Base-by-base conservation (phyloP, 2,329 filamentous ascomycete species). In the Colletotrichum truncatum region DNA sequence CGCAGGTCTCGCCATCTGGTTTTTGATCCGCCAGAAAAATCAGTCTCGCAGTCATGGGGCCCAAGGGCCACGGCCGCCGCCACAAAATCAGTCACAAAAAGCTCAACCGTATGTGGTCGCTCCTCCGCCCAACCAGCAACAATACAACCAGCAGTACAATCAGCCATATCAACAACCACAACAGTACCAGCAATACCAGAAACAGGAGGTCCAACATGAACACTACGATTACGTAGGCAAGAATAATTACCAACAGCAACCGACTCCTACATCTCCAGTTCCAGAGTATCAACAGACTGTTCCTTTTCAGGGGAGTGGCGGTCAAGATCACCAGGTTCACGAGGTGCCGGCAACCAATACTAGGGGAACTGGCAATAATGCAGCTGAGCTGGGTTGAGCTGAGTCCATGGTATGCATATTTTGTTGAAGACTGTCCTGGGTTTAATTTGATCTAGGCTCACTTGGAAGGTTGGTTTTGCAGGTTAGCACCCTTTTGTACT, bases 21-120 rank as follows among this genome's bases (percentile, higher is more conserved):
- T 77, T 63, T 61, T 74, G 59, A 66, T 77, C 38, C 71, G 75
- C 61, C 49, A 49, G 23, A 70, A 65, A 54, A 68, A 65, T 8
- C 6, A 16, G 18, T 11, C 46, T 12, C 26, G 18, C 4, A 26
- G 16, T 7, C 10, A 38, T 12, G 14, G 21, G 6, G 8, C 23
- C 0, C 30, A n/a, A 1, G 3, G 30, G 21, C 48, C 32, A 16
- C 8, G 16, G 30, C 12, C 39, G n/a, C 39, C 39, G 3, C 39
- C n/a, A 21, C 21, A 43, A 14, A 39, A 23, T 14, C 39, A 43
- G 39, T 18, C 39, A 6, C 14, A 25, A 18, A 43, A 16, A 9
- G 9, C 21, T 25, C 39, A 25, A 11, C 39, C 39, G 6, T 43
- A 18, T 23, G 16, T 23, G 16, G n/a, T 8, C 14, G 10, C 14